Percentiles rank a stretch among this genome's conserved stretches.
Conservation (phyloP, 306 rosid species). For the Castanopsis chinensis region DNA sequence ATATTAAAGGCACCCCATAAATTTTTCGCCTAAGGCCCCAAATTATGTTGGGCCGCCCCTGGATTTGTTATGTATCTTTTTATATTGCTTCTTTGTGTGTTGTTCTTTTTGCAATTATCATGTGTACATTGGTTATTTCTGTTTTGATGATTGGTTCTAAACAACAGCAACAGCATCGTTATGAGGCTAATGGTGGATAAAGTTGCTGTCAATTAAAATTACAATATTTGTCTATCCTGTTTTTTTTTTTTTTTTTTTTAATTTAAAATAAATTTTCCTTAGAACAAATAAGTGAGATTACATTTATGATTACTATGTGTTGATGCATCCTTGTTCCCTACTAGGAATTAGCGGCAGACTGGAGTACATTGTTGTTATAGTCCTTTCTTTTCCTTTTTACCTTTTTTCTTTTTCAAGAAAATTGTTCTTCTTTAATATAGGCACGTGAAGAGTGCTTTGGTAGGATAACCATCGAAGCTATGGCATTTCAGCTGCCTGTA, state of each 20-base stretch:
- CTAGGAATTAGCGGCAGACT: too few relatives aligned
- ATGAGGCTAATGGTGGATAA: neutral
- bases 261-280: neutral
- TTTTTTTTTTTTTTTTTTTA: neutral
- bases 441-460: conserved; percentile 86
- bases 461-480: conserved; percentile 85
- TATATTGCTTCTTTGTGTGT: neutral
- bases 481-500: conserved; percentile 84
- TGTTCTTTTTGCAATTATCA: neutral
- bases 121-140: neutral
- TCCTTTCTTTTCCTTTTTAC: neutral
- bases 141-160: neutral
- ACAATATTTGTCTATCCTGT: neutral
- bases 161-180: neutral
- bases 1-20: too few relatives aligned
- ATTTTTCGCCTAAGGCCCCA: too few relatives aligned
- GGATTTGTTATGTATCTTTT: neutral
- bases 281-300: neutral
- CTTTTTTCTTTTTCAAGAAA: neutral
- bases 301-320: neutral
- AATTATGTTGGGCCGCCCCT: too few relatives aligned
- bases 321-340: too few relatives aligned
- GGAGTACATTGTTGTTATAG: too few relatives aligned
- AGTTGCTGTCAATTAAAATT: neutral
- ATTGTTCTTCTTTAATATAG: conserved; percentile 21